Evolutionary conservation across 257 asterid genomes (phyloP).

Genomic region (Perilla frutescens): DNA sequence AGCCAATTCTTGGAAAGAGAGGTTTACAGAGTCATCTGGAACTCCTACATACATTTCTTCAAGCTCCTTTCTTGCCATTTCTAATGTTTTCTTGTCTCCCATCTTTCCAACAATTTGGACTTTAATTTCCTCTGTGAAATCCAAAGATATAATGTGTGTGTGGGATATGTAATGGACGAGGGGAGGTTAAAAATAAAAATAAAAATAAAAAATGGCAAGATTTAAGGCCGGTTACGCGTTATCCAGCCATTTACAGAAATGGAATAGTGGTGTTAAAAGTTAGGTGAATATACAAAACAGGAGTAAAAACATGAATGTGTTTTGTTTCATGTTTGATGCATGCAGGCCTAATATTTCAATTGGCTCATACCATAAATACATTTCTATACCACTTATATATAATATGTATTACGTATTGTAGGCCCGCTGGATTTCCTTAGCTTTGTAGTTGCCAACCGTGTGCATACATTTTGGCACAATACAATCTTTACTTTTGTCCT

Average conservation of each 20-base stretch:
- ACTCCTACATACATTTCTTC: slow-evolving; percentile 74
- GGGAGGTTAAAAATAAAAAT: background rate
- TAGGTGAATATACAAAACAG: background rate
- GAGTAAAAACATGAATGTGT: background rate
- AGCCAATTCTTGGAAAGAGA: slow-evolving; percentile 75
- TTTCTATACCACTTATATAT: background rate
- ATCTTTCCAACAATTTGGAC: slow-evolving; percentile 18
- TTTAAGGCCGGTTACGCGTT: slow-evolving; percentile 35
- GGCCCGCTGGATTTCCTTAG: background rate
- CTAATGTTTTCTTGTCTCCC: slow-evolving; percentile 57
- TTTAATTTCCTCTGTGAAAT: background rate
- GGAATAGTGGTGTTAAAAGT: background rate
- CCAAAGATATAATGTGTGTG: background rate
- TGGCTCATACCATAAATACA: background rate
- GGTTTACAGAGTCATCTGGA: slow-evolving; percentile 87
- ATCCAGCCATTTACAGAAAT: background rate
- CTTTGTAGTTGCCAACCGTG: slow-evolving; percentile 8
- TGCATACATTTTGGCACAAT: background rate
- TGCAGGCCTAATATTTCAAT: slow-evolving; percentile 29
- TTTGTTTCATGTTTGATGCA: background rate
- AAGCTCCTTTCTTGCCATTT: slow-evolving; percentile 63
- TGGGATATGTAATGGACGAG: slow-evolving; percentile 22
- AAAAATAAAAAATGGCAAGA: slow-evolving; percentile 15
- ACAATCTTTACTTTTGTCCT: background rate
- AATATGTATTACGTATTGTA: background rate